Base-by-base conservation (phyloP, 2,329 filamentous ascomycete genomes). In the Aspergillus piperis region DNA sequence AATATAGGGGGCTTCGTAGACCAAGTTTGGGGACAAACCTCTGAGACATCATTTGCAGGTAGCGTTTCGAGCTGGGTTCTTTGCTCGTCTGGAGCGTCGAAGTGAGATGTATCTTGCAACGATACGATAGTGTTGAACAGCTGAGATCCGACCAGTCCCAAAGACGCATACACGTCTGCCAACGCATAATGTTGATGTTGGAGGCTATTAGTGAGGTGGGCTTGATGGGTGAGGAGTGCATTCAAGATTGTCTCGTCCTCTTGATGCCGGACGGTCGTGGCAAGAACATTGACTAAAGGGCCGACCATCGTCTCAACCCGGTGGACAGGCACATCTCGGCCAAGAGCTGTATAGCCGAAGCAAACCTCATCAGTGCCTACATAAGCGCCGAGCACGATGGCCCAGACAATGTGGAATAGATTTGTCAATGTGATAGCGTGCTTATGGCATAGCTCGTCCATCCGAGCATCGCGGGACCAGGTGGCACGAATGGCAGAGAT, bases 311-410 rank as follows among this genome's bases (percentile, higher is more conserved):
- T 17, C 15, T 76, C 69, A 5, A 79, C 42, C 1, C 56, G 57
- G 17, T 21, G 69, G 11, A 79, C 67, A 8, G 73, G 68, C 11
- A 74, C 68, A 36, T 78, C 73, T 5, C 78, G 71, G 0, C 78
- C 78, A 42, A 72, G 73, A 8, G 76, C 69, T 2, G 74, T 77
- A 57, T 76, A 76, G 10, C 75, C 78, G 68, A 78, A 81, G 10
- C 75, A 61, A 2, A 78, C 73, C 49, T 76, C 72, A 36, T 77
- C 69, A 3, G 69, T 73, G 1, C 69, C 72, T 1, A 73, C 72
- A 54, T 76, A 78, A 1, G 66, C 66, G 4, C 71, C 68, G 1
- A 78, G 63, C 0, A 78, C 64, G 13, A 80, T 38, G 1, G 70
- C 73, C 77, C 77, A 80, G 10, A 76, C 76, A 6, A 73, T 69